Percentiles rank a stretch among this genome's conserved stretches.
These are phyloP conservation scores for Giardia muris DNA, from an alignment of 208 protist genomes.

Conservation along the genomic window DNA sequence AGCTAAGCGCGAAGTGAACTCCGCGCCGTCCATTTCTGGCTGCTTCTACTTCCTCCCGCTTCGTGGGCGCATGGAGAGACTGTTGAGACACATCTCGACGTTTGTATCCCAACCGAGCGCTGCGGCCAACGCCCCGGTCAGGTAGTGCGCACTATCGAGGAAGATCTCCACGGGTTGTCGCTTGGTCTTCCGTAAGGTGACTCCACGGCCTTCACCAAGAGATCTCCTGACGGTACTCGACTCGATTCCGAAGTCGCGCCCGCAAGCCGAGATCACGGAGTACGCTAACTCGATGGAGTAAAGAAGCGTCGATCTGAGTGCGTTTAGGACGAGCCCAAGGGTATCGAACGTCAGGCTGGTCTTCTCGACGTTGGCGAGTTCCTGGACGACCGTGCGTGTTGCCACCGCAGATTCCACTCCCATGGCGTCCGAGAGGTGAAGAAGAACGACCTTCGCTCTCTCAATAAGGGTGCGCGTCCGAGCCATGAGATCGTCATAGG, in stretches of 20 bases:
- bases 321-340: not conserved
- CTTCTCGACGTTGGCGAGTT: not conserved
- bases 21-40: not conserved
- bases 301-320: not conserved
- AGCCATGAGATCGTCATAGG: not conserved
- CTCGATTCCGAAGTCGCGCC: not conserved
- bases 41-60: no score
- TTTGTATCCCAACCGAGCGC: not conserved
- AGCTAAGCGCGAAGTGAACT: not conserved
- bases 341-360: not conserved
- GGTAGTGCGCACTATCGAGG: not conserved
- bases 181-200: not conserved
- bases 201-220: not conserved
- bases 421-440: not conserved
- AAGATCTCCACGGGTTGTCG: not conserved
- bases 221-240: not conserved
- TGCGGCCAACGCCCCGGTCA: not conserved
- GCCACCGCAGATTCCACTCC: not conserved
- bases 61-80: not conserved
- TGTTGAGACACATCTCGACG: not conserved
- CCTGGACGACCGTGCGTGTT: not conserved
- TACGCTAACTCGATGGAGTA: not conserved
- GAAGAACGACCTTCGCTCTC: not conserved
- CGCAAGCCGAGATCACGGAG: not conserved
- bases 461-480: not conserved